Percentiles rank a stretch among this genome's conserved stretches.
Evolutionary conservation across 306 rosid genomes (phyloP).

Genomic region (Rosa lucieae): DNA sequence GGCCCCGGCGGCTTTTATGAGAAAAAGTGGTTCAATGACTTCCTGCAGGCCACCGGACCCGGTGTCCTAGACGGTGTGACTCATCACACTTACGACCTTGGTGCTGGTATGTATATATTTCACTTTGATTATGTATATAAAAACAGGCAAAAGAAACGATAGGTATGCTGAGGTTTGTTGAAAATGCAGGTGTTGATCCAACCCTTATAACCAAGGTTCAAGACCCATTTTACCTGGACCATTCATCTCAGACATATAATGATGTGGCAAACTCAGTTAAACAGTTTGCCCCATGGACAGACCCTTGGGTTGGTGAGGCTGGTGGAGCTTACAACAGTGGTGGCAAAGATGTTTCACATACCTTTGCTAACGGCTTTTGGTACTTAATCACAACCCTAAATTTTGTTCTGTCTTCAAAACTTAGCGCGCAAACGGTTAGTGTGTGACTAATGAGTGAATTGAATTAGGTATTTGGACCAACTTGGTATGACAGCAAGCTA

Average conservation of each 20-base stretch:
- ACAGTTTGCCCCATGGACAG: conserved; percentile 39
- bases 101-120: conserved; percentile 43
- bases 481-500: conserved; percentile 59
- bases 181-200: conserved; percentile 46
- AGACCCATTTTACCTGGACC: conserved; percentile 50
- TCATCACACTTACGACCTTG: conserved; percentile 74
- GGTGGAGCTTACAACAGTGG: conserved; percentile 85
- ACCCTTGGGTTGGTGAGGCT: conserved; percentile 73
- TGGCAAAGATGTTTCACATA: conserved; percentile 57
- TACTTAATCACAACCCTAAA: neutral
- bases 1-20: conserved; percentile 68
- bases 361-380: conserved; percentile 68
- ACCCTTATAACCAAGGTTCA: conserved; percentile 48
- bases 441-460: neutral
- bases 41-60: conserved; percentile 43
- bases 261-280: conserved; percentile 26
- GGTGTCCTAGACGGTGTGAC: conserved; percentile 54
- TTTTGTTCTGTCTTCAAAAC: neutral
- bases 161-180: neutral
- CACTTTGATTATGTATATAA: neutral
- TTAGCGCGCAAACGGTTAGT: neutral
- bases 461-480: conserved; percentile 64
- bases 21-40: conserved; percentile 52
- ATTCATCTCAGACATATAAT: conserved; percentile 40
- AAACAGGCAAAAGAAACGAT: too few species aligned